Evolutionary conservation across 257 asterid genomes (phyloP).

Genomic region (Vinca minor): DNA sequence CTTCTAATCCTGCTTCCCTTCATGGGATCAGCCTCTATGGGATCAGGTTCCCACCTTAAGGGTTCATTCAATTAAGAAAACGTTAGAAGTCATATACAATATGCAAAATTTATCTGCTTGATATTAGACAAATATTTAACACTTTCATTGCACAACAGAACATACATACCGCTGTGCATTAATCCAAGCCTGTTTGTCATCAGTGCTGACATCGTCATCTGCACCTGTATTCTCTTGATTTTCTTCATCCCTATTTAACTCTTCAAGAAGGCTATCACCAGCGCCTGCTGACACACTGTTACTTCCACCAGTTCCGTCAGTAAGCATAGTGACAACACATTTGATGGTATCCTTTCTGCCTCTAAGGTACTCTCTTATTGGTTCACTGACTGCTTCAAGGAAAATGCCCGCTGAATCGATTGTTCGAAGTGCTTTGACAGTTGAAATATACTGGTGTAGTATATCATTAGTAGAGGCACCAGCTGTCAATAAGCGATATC

Average conservation of each 20-base stretch:
- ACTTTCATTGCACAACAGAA: slow-evolving; percentile 1
- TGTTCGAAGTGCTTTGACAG: slow-evolving; percentile 94
- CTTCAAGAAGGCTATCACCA: slow-evolving; percentile 98
- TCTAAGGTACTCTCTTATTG: slow-evolving; percentile 87
- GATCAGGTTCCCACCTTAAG: slow-evolving; percentile 97
- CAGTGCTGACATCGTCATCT: slow-evolving; percentile 67
- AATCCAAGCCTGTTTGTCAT: slow-evolving; percentile 94
- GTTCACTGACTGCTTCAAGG: slow-evolving; percentile 97
- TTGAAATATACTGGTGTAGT: slow-evolving; percentile 83
- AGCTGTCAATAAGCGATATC: slow-evolving; percentile 86
- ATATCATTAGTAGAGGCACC: slow-evolving; percentile 98
- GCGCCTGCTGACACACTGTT: slow-evolving; percentile 64
- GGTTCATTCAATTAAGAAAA: slow-evolving; percentile 21
- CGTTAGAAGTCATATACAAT: slow-evolving; percentile 27
- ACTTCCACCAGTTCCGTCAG: slow-evolving; percentile 90
- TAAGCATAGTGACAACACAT: slow-evolving; percentile 95
- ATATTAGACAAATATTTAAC: background rate
- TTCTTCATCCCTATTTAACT: slow-evolving; percentile 93
- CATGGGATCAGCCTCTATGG: slow-evolving; percentile 83
- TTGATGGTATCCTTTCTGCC: slow-evolving; percentile 96
- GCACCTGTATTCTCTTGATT: slow-evolving; percentile 66
- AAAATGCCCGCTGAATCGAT: slow-evolving; percentile 96
- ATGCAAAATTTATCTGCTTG: slow-evolving; percentile 9
- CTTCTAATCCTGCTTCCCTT: slow-evolving; percentile 75
- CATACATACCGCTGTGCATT: slow-evolving; percentile 62